A percentile compares a stretch with the other conserved stretches of the same genome.
Evolutionary conservation across 1,284 basidiomycete species (phyloP).

Genomic region (Neonothopanus nambi): DNA sequence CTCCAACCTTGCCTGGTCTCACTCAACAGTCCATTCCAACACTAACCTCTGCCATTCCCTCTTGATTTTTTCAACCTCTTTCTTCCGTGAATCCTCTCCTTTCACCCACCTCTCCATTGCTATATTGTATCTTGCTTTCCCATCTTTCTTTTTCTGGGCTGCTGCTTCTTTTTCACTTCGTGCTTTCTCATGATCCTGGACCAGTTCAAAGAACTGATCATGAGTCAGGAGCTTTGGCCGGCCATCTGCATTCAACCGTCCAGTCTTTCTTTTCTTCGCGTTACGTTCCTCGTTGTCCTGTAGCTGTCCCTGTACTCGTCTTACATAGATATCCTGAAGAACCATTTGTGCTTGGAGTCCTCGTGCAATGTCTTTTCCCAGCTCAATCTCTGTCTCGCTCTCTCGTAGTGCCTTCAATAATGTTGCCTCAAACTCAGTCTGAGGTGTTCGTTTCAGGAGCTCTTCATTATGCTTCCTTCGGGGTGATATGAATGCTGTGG

Average conservation of each 20-base stretch:
- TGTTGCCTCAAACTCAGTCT: neutral
- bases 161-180: neutral
- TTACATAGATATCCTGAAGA: neutral
- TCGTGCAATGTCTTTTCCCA: neutral
- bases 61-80: neutral
- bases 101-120: neutral
- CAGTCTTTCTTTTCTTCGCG: neutral
- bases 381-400: neutral
- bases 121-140: neutral
- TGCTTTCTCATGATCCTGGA: neutral
- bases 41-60: neutral
- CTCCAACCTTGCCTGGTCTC: neutral
- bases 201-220: neutral
- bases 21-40: neutral
- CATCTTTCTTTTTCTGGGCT: neutral
- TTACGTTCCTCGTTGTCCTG: neutral
- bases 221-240: neutral
- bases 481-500: neutral
- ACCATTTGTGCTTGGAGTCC: slow-evolving; percentile 1
- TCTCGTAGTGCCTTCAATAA: neutral
- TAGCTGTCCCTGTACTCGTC: neutral
- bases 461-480: neutral
- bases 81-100: neutral
- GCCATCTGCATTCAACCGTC: slow-evolving; percentile 1
- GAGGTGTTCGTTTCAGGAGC: neutral